Evolutionary conservation across 257 asterid species (phyloP).

Genomic region (Solanum corneliomulleri): DNA sequence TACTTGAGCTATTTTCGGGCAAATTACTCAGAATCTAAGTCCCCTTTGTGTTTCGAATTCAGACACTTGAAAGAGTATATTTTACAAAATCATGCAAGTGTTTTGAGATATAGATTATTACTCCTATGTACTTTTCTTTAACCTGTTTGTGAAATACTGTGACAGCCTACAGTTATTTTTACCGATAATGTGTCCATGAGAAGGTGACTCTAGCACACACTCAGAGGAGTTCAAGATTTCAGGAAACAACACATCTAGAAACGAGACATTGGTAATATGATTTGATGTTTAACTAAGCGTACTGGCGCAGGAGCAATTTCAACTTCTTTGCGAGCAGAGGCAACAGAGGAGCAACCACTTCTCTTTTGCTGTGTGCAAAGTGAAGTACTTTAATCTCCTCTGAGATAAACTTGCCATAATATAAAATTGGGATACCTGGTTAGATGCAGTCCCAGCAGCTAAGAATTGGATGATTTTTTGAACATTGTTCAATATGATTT

Average conservation of each 20-base stretch:
- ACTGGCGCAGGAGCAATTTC: background rate
- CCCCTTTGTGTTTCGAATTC: background rate
- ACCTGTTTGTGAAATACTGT: background rate
- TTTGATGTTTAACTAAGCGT: background rate
- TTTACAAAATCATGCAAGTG: background rate
- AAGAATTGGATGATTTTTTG: constrained; percentile 67
- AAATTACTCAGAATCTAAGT: background rate
- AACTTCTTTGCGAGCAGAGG: background rate
- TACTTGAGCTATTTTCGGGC: background rate
- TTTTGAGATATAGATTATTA: background rate
- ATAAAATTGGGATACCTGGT: constrained; percentile 37
- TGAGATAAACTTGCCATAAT: background rate
- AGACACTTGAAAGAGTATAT: background rate
- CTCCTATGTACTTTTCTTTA: background rate
- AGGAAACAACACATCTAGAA: background rate
- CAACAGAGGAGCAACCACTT: background rate
- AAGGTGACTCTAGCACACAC: background rate
- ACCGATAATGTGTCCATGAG: background rate
- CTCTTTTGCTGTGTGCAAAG: background rate
- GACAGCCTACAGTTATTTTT: background rate
- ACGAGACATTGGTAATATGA: background rate
- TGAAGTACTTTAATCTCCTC: background rate
- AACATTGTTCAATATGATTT: constrained; percentile 74
- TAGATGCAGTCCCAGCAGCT: constrained; percentile 57
- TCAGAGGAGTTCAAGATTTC: background rate